These are phyloP conservation scores for Anthracocystis walkeri DNA, from an alignment of 1,284 basidiomycete genomes.

Conservation along the genomic window DNA sequence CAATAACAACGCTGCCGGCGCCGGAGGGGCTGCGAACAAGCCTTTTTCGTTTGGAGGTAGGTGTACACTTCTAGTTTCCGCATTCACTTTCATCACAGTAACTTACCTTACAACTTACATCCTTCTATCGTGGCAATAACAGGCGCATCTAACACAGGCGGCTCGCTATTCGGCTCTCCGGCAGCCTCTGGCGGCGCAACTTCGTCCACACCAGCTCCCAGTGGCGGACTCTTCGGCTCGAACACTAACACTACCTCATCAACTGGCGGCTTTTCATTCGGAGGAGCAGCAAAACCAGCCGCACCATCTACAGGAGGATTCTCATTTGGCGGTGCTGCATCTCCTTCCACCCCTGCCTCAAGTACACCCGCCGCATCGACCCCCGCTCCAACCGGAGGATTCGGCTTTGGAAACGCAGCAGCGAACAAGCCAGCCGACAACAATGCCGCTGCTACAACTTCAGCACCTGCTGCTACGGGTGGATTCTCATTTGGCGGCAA, in stretches of 20 bases:
- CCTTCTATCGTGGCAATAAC: neutral
- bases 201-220: constrained; percentile 10
- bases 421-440: constrained; percentile 25
- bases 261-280: constrained; percentile 46
- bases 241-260: constrained; percentile 11
- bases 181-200: constrained; percentile 7
- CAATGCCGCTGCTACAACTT: constrained; percentile 18
- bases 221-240: constrained; percentile 36
- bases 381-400: constrained; percentile 28
- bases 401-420: constrained; percentile 38
- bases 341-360: constrained; percentile 40
- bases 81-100: neutral
- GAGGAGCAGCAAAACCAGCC: constrained; percentile 39
- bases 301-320: constrained; percentile 50
- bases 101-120: neutral
- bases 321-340: constrained; percentile 44
- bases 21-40: constrained; percentile 27
- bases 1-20: constrained; percentile 17
- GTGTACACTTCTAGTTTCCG: neutral
- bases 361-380: constrained; percentile 8
- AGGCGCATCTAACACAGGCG: constrained; percentile 31
- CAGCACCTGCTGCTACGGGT: constrained; percentile 32
- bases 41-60: constrained; percentile 52
- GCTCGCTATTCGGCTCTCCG: constrained; percentile 37
- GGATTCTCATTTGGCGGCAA: constrained; percentile 50